phyloP scores from a whole-genome alignment of 306 rosid species.

The Benincasa hispida region DNA sequence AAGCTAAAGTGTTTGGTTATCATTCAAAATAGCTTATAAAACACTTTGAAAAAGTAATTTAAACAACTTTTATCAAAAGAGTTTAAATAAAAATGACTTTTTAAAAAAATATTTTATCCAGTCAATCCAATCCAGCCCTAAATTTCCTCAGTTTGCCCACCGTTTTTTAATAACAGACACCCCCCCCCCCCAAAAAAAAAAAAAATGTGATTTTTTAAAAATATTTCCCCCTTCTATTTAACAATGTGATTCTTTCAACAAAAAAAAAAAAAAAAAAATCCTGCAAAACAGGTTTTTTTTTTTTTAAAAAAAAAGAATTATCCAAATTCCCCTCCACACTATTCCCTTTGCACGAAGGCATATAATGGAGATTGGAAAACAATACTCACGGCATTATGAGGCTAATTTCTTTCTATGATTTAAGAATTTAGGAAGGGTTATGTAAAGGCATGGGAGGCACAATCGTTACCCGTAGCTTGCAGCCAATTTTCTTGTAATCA shows the following conservation, averaged over 20 bases:
- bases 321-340: background rate
- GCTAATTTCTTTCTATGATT: background rate
- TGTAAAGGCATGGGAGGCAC: background rate
- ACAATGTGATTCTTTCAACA: too few species aligned
- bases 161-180: background rate
- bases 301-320: too few species aligned
- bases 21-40: too few species aligned
- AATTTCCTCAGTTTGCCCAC: background rate
- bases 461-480: slow-evolving; percentile 66
- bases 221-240: too few species aligned
- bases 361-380: background rate
- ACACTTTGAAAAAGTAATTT: too few species aligned
- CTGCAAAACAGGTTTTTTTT: background rate
- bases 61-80: too few species aligned
- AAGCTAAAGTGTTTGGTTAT: too few species aligned
- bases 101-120: too few species aligned
- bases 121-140: too few species aligned
- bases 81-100: too few species aligned
- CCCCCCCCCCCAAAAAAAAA: too few species aligned
- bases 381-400: background rate
- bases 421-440: background rate
- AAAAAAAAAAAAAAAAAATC: background rate
- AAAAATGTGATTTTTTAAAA: too few species aligned
- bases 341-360: background rate
- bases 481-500: slow-evolving; percentile 94